Evolutionary conservation across 2,329 filamentous ascomycete genomes (phyloP), one percentile per base, ranked within the genome.

Genomic region (Cercospora zeina): DNA sequence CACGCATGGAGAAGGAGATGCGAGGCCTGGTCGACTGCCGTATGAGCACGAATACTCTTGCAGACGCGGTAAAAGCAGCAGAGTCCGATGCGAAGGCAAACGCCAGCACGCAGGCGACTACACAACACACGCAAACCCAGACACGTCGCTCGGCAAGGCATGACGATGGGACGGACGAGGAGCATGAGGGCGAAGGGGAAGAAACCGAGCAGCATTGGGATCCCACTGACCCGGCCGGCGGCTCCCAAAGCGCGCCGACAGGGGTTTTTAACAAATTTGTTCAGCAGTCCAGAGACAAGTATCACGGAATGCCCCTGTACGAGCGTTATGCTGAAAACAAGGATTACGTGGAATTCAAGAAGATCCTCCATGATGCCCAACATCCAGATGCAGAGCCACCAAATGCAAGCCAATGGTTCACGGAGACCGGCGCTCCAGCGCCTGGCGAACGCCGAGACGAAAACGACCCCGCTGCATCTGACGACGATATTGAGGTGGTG

Each of bases 401-500:
- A 9, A 82, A 80, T 11, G 16, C 56, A 83, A 84, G 36, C 31
- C 53, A 54, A 10, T 90, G 87, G 87, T 89, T 90, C 71, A 71
- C 76, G 3, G 79, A 81, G 11, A 76, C 82, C 59, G 77, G 79
- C 36, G 71, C 72, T 9, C 77, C 78, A 14, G 72, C 75, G 2
- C 77, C 77, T 16, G 78, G 79, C 10, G 70, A 77, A 27, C 79
- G 78, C 2, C 68, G 70, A 37, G 51, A 59, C 4, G 62, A 67
- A 8, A 75, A 73, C 59, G 72, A 70, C 3, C 76, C 69, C 0
- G 76, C 69, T 0, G 85, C 84, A 4, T 81, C 82, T 14, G 87
- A 89, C 59, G 87, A 89, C 19, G 89, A 93, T 45, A 79, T 93
- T 24, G 82, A 87, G 1, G 82, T 93, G 31, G 82, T 84, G 30